phyloP scores from a whole-genome alignment of 305 asterid genomes.

The Andrographis paniculata region DNA sequence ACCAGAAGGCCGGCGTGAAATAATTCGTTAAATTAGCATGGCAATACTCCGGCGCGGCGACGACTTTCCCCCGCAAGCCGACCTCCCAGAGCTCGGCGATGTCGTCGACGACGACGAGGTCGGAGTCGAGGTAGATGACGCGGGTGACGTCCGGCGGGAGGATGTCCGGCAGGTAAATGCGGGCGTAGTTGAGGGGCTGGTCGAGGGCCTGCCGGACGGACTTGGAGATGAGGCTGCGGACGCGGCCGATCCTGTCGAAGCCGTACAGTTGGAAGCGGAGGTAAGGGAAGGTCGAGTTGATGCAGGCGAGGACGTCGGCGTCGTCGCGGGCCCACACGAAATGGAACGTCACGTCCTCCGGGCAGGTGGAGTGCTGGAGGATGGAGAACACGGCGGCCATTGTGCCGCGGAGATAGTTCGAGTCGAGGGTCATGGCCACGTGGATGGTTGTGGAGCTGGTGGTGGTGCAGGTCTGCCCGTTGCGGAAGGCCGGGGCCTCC shows the following conservation, averaged over 20 bases:
- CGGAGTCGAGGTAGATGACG: slow-evolving; percentile 58
- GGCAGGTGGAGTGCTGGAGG: slow-evolving; percentile 60
- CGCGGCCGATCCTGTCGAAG: slow-evolving; percentile 28
- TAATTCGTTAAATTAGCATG: slow-evolving; percentile 54
- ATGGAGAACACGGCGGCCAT: slow-evolving; percentile 70
- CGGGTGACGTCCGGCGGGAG: slow-evolving; percentile 34
- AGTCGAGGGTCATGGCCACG: slow-evolving; percentile 71
- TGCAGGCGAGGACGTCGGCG: slow-evolving; percentile 32
- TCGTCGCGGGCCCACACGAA: slow-evolving; percentile 36
- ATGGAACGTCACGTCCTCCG: slow-evolving; percentile 46
- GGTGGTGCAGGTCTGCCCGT: slow-evolving; percentile 28
- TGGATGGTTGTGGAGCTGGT: slow-evolving; percentile 21
- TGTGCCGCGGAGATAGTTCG: slow-evolving; percentile 60
- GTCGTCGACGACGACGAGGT: slow-evolving; percentile 54
- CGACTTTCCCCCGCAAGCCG: slow-evolving; percentile 36
- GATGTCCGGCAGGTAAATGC: slow-evolving; percentile 43
- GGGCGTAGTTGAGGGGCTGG: slow-evolving; percentile 60
- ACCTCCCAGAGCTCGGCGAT: slow-evolving; percentile 43
- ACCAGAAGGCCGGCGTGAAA: slow-evolving; percentile 46
- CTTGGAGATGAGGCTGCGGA: slow-evolving; percentile 50
- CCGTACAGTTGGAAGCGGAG: slow-evolving; percentile 46
- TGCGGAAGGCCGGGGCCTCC: slow-evolving; percentile 50
- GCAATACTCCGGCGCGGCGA: slow-evolving; percentile 72
- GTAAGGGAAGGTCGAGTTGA: slow-evolving; percentile 48
- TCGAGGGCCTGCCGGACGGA: slow-evolving; percentile 61